phyloP scores from a whole-genome alignment of 2,329 filamentous ascomycete species.

The Apiospora sp. region DNA sequence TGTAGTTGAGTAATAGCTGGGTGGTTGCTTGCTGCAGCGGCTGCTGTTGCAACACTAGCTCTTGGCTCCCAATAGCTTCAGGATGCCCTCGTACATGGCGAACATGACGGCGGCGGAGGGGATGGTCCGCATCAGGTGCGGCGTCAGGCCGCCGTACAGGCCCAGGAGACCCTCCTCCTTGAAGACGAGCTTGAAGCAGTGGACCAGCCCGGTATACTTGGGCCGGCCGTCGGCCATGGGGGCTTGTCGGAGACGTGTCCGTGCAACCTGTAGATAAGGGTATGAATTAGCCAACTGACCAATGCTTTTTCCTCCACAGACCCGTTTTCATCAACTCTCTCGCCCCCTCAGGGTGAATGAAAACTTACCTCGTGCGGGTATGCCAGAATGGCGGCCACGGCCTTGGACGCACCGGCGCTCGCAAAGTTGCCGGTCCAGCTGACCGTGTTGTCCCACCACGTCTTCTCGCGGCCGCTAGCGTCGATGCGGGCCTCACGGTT shows the following conservation, averaged over 20 bases:
- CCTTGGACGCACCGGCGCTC: slow-evolving; percentile 84
- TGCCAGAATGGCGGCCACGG: slow-evolving; percentile 82
- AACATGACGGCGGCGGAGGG: slow-evolving; percentile 97
- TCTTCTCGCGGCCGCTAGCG: slow-evolving; percentile 68
- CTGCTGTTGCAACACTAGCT: slow-evolving; percentile 34
- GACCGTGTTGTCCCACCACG: slow-evolving; percentile 76
- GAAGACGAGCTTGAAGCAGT: slow-evolving; percentile 89
- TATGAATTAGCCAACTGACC: not conserved
- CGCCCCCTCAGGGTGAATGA: not conserved
- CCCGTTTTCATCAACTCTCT: not conserved
- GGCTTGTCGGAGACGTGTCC: slow-evolving; percentile 85
- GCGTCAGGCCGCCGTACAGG: slow-evolving; percentile 89
- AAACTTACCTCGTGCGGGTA: slow-evolving; percentile 86
- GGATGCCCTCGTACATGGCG: slow-evolving; percentile 77
- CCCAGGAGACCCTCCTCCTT: slow-evolving; percentile 87
- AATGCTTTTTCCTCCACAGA: slow-evolving; percentile 10
- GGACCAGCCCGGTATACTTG: slow-evolving; percentile 88
- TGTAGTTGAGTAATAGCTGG: not conserved
- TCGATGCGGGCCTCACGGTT: slow-evolving; percentile 66
- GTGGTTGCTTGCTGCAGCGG: no score
- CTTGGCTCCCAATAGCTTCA: slow-evolving; percentile 46
- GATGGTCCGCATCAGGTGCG: slow-evolving; percentile 89
- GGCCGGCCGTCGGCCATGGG: slow-evolving; percentile 74
- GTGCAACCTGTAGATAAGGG: slow-evolving; percentile 65
- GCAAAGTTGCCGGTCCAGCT: slow-evolving; percentile 81